Conservation (phyloP, 257 asterid genomes). For the Buddleja alternifolia region DNA sequence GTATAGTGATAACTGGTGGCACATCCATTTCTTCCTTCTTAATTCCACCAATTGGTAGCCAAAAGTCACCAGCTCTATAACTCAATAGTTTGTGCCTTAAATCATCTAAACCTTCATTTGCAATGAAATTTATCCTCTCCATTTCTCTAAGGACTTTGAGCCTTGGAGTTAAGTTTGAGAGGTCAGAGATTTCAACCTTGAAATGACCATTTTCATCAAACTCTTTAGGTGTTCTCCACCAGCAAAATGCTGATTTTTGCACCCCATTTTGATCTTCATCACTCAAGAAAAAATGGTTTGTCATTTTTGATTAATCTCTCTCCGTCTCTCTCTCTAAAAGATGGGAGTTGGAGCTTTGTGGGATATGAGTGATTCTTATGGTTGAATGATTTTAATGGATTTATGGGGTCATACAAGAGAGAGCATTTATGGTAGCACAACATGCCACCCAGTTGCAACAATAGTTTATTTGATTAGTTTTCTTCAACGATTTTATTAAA, state of each 20-base stretch:
- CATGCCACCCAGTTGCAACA: background rate
- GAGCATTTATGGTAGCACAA: no score
- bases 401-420: no score
- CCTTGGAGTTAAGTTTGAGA: constrained; percentile 56
- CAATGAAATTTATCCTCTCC: constrained; percentile 66
- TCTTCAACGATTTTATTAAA: background rate
- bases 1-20: constrained; percentile 48
- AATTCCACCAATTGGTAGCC: constrained; percentile 73
- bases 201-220: constrained; percentile 61
- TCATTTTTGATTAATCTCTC: no score
- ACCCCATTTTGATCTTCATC: constrained; percentile 54
- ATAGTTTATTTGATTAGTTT: background rate
- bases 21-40: constrained; percentile 62
- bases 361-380: background rate
- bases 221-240: constrained; percentile 65
- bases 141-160: constrained; percentile 59
- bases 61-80: constrained; percentile 68
- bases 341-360: background rate
- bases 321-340: no score
- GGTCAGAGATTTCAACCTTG: constrained; percentile 46
- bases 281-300: constrained; percentile 35
- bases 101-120: constrained; percentile 57
- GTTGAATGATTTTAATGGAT: background rate
- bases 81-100: constrained; percentile 55
- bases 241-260: constrained; percentile 37